These are phyloP conservation scores for Paraphaeosphaeria sporulosa DNA, from an alignment of 2,329 filamentous ascomycete species.

Conservation along the genomic window DNA sequence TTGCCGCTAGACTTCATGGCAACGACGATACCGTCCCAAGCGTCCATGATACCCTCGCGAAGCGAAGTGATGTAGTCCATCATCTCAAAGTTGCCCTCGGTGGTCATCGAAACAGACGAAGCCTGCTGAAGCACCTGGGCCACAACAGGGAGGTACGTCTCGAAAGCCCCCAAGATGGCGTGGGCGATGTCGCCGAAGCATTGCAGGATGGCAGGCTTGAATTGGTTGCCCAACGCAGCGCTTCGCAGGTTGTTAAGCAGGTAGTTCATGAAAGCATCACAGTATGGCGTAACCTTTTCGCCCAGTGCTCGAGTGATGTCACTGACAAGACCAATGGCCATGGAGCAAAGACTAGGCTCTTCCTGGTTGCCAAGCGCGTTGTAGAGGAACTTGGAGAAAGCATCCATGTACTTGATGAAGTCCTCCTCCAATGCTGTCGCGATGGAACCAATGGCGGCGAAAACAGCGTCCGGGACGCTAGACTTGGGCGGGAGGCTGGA, in stretches of 20 bases:
- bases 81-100: constrained; percentile 91
- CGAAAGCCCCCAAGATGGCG: constrained; percentile 89
- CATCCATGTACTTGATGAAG: constrained; percentile 97
- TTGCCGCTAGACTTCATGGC: constrained; percentile 87
- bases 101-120: constrained; percentile 77
- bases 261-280: constrained; percentile 98
- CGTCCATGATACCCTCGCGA: constrained; percentile 98
- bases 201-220: constrained; percentile 97
- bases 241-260: constrained; percentile 90
- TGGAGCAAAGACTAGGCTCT: constrained; percentile 90
- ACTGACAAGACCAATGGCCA: constrained; percentile 96
- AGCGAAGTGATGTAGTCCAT: constrained; percentile 95
- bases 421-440: constrained; percentile 90
- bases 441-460: constrained; percentile 89
- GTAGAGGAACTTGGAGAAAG: constrained; percentile 90
- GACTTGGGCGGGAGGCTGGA: constrained; percentile 82
- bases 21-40: constrained; percentile 95
- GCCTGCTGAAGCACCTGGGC: constrained; percentile 95
- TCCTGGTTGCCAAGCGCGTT: constrained; percentile 95
- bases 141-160: constrained; percentile 91
- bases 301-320: constrained; percentile 93
- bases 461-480: constrained; percentile 91
- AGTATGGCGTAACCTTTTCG: constrained; percentile 90
- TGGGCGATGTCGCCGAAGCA: constrained; percentile 98
- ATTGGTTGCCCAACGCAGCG: constrained; percentile 87